Evolutionary conservation across 2,329 filamentous ascomycete genomes (phyloP).

Genomic region (Colletotrichum salicis): DNA sequence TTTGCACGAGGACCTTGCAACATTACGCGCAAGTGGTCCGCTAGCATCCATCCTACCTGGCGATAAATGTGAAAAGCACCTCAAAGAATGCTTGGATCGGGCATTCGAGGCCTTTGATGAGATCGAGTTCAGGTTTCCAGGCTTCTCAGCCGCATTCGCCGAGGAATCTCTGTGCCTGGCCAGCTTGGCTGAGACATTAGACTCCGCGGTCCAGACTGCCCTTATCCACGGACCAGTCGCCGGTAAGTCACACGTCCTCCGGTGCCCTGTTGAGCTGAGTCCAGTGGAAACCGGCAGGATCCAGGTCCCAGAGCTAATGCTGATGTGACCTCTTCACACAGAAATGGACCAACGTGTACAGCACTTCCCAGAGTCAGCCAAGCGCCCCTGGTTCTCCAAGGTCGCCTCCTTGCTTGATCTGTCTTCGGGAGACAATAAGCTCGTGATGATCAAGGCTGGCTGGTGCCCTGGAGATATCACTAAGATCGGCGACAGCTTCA

Average conservation of each 20-base stretch:
- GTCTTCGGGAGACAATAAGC: neutral
- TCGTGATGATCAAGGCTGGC: neutral
- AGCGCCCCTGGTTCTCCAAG: neutral
- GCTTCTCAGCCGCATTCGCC: neutral
- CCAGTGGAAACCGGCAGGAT: neutral
- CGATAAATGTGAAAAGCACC: neutral
- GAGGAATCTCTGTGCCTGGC: conserved; percentile 19
- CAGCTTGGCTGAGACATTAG: conserved; percentile 21
- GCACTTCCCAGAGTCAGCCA: conserved; percentile 7
- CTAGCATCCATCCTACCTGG: neutral
- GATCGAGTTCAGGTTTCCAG: conserved; percentile 1
- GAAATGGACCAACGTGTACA: neutral
- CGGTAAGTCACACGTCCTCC: neutral
- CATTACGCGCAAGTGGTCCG: neutral
- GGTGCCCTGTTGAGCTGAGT: neutral
- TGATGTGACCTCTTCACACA: neutral
- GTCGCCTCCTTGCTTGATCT: conserved; percentile 5
- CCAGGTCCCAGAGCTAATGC: neutral
- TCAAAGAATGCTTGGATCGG: neutral
- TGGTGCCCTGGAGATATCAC: conserved; percentile 22
- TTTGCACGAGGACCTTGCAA: conserved; percentile 11
- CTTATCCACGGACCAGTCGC: conserved; percentile 10
- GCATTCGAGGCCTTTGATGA: neutral
- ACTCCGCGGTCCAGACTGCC: conserved; percentile 11
- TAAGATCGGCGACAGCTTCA: neutral